Evolutionary conservation across 208 protist species (phyloP), one percentile per base, ranked within the genome.

Genomic region (Crithidia fasciculata): DNA sequence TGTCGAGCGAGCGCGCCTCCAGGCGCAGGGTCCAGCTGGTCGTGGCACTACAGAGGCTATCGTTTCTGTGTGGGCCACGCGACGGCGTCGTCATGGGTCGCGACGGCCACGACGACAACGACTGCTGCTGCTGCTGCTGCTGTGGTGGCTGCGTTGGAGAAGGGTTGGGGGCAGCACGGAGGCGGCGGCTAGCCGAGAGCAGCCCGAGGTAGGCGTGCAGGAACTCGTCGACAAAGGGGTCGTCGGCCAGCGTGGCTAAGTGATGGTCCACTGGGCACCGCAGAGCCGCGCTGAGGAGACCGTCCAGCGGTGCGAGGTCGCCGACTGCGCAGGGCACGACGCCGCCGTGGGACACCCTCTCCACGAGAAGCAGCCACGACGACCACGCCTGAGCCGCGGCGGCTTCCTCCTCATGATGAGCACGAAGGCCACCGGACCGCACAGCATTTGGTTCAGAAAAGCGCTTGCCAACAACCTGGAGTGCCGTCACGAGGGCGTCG

Each of bases 131-230:
- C 57, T 73, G 19, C 47, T 62, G 37, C 37, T 13, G 55, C 9
- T 4, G 55, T 41, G 19, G n/a, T 47, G 47, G 36, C 18, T n/a
- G 37, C 36, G 16, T 15, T 15, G 28, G 58, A 45, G 36, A 36
- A 9, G 45, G 7, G 45, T 12, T 4, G 18, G 41, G 52, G 19
- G 39, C 65, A 4, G 39, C 60, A n/a, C 73, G 80, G 49, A 72
- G 69, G 5, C 65, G 28, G 18, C 83, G 86, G 40, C 82, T 63
- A 9, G 76, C 76, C 8, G 81, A 60, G 10, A 90, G 72, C 5
- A 92, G 76, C 64, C 78, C 80, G 44, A 92, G 61, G 67, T 88
- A 89, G 37, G 74, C 78, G 76, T 90, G 81, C 39, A 89, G 71
- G 69, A 89, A 85, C 72, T 90, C 87, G 40, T 92, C 87, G n/a